phyloP scores from a whole-genome alignment of 2,329 filamentous ascomycete genomes.

The Fusarium paranaense region DNA sequence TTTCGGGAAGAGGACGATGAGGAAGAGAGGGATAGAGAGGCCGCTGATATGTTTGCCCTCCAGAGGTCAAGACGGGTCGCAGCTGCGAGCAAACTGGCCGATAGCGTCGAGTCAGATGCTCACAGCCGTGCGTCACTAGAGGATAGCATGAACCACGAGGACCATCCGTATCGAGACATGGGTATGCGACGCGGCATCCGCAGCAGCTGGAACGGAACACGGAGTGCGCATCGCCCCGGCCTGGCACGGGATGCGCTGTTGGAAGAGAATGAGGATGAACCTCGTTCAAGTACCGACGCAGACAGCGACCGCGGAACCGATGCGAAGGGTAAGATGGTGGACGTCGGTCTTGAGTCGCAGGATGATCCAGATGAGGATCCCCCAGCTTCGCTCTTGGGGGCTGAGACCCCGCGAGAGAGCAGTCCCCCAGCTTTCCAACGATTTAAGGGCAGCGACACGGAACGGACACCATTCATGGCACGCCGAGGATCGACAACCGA shows the following conservation, averaged over 20 bases:
- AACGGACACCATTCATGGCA: constrained; percentile 54
- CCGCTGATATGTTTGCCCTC: constrained; percentile 92
- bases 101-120: constrained; percentile 83
- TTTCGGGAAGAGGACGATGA: constrained; percentile 95
- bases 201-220: constrained; percentile 73
- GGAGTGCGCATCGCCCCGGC: constrained; percentile 51
- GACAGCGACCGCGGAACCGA: constrained; percentile 46
- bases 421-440: constrained; percentile 72
- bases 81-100: constrained; percentile 83
- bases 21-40: constrained; percentile 88
- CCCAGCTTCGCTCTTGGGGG: constrained; percentile 67
- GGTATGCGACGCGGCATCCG: constrained; percentile 66
- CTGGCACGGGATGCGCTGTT: constrained; percentile 48
- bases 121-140: constrained; percentile 54
- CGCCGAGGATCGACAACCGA: constrained; percentile 58
- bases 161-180: constrained; percentile 58
- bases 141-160: constrained; percentile 45
- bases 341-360: constrained; percentile 83
- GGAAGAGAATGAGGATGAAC: constrained; percentile 58
- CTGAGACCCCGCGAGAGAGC: constrained; percentile 63
- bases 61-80: constrained; percentile 92
- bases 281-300: constrained; percentile 48
- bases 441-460: constrained; percentile 58
- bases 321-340: constrained; percentile 79
- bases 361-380: constrained; percentile 68